Base-by-base conservation (phyloP, 2,329 filamentous ascomycete genomes). In the Huntiella savannae region DNA sequence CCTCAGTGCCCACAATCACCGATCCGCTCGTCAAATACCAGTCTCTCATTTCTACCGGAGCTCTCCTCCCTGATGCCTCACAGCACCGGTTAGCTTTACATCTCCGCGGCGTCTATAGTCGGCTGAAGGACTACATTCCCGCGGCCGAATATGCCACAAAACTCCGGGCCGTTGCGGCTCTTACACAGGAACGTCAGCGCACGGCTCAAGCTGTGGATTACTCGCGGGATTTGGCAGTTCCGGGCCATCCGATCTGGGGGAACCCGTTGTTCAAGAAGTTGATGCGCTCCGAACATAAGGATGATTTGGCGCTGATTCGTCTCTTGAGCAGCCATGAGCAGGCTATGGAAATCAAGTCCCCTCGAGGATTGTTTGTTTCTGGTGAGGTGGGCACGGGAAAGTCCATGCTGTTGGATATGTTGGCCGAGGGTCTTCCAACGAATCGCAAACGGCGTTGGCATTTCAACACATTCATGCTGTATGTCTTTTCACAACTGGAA, bases 401-500 rank as follows among this genome's bases (percentile, higher is more conserved):
- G 58, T 82, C 76, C 4, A 86, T 91, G 80, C 69, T 91, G n/a
- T 69, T 87, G 11, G 82, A 88, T 55, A 63, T 91, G 0, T 73
- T 91, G n/a, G 80, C 81, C 11, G 78, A 85, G 44, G 80, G 79
- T 43, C 62, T 91, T 3, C 83, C 83, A 1, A 85, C 75, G 12
- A 64, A 68, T 39, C 77, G 76, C 55, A 88, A 88, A 63, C 68
- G 71, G 53, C 67, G 82, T 50, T 86, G 79, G 76, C 83, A 88
- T 57, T 91, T 86, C 61, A 85, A 84, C 57, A 85, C 80, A 0
- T 91, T 91, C 55, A 91, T 91, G 80, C 65, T 88, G 6, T 77
- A 87, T 53, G 77, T 75, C 0, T 69, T 87, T 40, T 78, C 81
- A 1, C 76, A 77, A 43, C 65, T 91, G 1, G 83, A 88, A 54